Evolutionary conservation across 192 early-diverging fungal genomes (phyloP).

Genomic region (Gryganskiella cystojenkinii): DNA sequence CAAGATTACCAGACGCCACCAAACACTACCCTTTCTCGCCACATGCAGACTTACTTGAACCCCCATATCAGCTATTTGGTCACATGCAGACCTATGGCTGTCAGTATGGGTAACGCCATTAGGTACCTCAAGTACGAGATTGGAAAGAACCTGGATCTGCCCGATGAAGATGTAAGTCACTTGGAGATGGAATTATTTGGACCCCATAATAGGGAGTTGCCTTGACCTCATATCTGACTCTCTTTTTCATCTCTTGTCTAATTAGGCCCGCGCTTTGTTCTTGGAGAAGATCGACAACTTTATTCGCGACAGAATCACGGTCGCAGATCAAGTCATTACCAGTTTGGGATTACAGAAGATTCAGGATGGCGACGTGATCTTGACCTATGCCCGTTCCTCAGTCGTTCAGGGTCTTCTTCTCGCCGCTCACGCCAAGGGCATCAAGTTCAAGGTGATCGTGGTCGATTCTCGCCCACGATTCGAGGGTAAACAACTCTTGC

Average conservation of each 20-base stretch:
- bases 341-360: constrained; percentile 88
- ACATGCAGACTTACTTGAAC: constrained; percentile 84
- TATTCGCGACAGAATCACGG: constrained; percentile 90
- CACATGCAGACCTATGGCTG: constrained; percentile 85
- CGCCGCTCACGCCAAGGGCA: constrained; percentile 77
- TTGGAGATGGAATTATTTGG: too few relatives aligned
- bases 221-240: neutral
- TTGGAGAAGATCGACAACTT: constrained; percentile 85
- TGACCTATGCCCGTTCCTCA: constrained; percentile 95
- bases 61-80: constrained; percentile 93
- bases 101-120: constrained; percentile 94
- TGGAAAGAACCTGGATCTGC: constrained; percentile 77
- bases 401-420: constrained; percentile 83
- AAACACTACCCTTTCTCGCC: constrained; percentile 79
- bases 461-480: constrained; percentile 89
- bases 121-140: constrained; percentile 91
- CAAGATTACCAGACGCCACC: constrained; percentile 91
- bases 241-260: neutral
- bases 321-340: constrained; percentile 84
- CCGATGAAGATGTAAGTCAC: constrained; percentile 84
- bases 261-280: constrained; percentile 75
- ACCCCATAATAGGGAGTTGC: too few relatives aligned
- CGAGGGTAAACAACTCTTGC: constrained; percentile 84
- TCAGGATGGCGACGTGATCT: constrained; percentile 90
- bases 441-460: constrained; percentile 91